Conservation (phyloP, 495 filamentous ascomycete species). For the Cudoniella acicularis region DNA sequence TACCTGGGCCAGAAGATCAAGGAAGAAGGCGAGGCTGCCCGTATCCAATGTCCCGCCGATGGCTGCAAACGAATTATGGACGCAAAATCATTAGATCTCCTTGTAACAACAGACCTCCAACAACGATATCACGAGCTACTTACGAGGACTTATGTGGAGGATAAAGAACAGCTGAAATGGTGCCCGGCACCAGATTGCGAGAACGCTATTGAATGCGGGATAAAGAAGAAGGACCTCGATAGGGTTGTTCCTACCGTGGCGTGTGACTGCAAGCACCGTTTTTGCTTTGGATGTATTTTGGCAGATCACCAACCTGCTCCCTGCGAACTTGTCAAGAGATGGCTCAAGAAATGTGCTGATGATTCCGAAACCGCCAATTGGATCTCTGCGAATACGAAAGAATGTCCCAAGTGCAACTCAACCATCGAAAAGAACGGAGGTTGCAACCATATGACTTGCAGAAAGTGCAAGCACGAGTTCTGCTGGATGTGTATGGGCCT, state of each 20-base stretch:
- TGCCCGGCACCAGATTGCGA: constrained; percentile 94
- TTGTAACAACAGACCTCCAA: constrained; percentile 71
- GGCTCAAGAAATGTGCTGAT: constrained; percentile 97
- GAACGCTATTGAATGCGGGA: constrained; percentile 82
- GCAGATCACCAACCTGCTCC: constrained; percentile 92
- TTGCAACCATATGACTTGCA: constrained; percentile 99
- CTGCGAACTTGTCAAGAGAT: constrained; percentile 87
- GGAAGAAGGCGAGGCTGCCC: constrained; percentile 89
- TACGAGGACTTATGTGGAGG: constrained; percentile 93
- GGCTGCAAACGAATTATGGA: constrained; percentile 89
- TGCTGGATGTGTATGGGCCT: constrained; percentile 99
- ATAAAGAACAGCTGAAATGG: constrained; percentile 92
- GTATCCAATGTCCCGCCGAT: constrained; percentile 89
- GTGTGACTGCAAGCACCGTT: constrained; percentile 77
- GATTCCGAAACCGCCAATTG: constrained; percentile 98
- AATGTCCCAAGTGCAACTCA: constrained; percentile 91
- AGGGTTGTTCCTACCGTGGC: constrained; percentile 85
- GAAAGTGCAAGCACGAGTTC: constrained; percentile 98
- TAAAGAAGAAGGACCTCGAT: constrained; percentile 80
- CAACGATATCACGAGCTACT: constrained; percentile 81
- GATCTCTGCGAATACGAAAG: constrained; percentile 98
- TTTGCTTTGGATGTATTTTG: constrained; percentile 95
- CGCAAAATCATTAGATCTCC: constrained; percentile 76
- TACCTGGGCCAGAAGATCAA: constrained; percentile 90
- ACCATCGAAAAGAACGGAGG: constrained; percentile 99